Evolutionary conservation across 2,329 filamentous ascomycete genomes (phyloP).

Genomic region (Shiraia bambusicola): DNA sequence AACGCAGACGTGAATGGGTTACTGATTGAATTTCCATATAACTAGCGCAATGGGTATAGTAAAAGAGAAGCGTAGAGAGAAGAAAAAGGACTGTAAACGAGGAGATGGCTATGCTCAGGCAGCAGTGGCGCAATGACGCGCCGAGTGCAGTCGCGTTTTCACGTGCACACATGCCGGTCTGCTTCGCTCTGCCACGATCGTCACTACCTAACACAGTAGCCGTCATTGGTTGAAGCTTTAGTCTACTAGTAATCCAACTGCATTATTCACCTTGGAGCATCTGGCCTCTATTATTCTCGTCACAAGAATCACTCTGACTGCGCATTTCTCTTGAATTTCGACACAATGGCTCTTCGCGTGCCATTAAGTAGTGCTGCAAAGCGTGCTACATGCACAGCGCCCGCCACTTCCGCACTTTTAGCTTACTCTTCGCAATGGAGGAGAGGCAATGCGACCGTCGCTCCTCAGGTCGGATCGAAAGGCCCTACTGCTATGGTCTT

Average conservation of each 20-base stretch:
- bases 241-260: constrained; percentile 5
- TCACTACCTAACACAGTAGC: constrained; percentile 19
- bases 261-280: constrained; percentile 25
- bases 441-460: constrained; percentile 56
- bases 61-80: not conserved
- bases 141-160: constrained; percentile 22
- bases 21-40: no score
- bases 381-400: constrained; percentile 32
- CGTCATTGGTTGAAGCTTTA: constrained; percentile 31
- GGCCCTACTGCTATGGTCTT: constrained; percentile 98
- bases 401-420: constrained; percentile 31
- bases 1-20: not conserved
- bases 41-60: no score
- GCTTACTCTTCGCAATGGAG: constrained; percentile 40
- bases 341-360: constrained; percentile 44
- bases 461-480: constrained; percentile 63
- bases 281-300: constrained; percentile 18
- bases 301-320: constrained; percentile 2
- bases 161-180: constrained; percentile 15
- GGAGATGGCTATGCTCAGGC: constrained; percentile 15
- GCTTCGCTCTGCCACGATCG: constrained; percentile 22
- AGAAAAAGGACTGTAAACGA: not conserved
- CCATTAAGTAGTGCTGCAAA: constrained; percentile 36
- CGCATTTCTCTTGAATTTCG: constrained; percentile 24
- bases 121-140: constrained; percentile 24